These are phyloP conservation scores for Darksidea phi DNA, from an alignment of 495 filamentous ascomycete species.

Conservation along the genomic window DNA sequence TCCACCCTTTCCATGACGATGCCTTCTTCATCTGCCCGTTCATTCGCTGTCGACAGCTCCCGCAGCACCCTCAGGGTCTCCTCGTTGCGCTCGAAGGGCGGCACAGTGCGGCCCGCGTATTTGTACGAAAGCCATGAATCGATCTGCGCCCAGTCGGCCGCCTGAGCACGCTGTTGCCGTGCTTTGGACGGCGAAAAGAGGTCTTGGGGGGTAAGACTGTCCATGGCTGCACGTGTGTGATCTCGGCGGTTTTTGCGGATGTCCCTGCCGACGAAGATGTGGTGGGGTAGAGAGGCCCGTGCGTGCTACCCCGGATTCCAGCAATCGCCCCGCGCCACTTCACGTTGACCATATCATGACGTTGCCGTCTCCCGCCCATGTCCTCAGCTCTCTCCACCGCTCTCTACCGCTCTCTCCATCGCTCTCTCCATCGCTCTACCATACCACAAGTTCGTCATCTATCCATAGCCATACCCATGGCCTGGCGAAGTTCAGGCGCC, in stretches of 20 bases:
- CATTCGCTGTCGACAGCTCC: constrained; percentile 72
- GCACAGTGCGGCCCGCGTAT: constrained; percentile 60
- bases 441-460: constrained; percentile 2
- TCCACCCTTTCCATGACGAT: constrained; percentile 59
- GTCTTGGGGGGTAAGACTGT: constrained; percentile 48
- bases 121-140: constrained; percentile 75
- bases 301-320: constrained; percentile 33
- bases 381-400: neutral
- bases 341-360: too few species aligned
- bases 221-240: too few species aligned
- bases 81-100: constrained; percentile 77
- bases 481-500: constrained; percentile 80
- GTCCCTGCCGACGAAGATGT: neutral
- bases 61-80: constrained; percentile 78
- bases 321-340: too few species aligned
- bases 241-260: too few species aligned
- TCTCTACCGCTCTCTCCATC: constrained; percentile 1
- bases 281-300: constrained; percentile 5
- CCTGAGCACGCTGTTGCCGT: constrained; percentile 59
- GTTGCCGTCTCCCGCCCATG: neutral
- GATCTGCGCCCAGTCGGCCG: constrained; percentile 85
- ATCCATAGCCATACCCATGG: constrained; percentile 82
- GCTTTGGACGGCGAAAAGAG: constrained; percentile 73
- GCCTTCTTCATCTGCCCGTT: constrained; percentile 75
- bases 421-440: constrained; percentile 16